Evolutionary conservation across 2,329 filamentous ascomycete species (phyloP).

Genomic region (Onygena corvina): DNA sequence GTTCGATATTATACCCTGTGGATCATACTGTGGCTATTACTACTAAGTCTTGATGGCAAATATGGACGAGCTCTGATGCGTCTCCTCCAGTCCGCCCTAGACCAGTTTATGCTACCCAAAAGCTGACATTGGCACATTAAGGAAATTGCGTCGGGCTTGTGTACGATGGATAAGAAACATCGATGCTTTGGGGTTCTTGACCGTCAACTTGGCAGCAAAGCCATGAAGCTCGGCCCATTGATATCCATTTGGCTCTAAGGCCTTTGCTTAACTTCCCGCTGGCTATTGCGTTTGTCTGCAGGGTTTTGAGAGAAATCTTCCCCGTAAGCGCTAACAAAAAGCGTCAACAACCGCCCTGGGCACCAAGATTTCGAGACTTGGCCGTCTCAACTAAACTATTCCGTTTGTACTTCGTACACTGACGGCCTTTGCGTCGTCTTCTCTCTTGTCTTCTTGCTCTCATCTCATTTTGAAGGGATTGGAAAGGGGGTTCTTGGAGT

Average conservation of each 20-base stretch:
- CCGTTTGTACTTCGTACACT: neutral
- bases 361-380: neutral
- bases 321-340: neutral
- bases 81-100: no score
- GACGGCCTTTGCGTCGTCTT: no score
- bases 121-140: no score
- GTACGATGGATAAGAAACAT: no score
- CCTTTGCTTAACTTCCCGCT: neutral
- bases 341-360: neutral
- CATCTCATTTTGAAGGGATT: neutral
- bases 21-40: neutral
- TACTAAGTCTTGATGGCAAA: neutral
- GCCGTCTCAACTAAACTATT: neutral
- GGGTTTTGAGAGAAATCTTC: neutral
- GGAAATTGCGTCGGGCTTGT: no score
- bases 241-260: neutral
- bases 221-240: conserved; percentile 1
- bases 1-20: neutral
- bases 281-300: neutral
- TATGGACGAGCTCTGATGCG: no score
- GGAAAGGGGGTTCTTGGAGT: neutral
- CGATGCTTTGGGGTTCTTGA: neutral
- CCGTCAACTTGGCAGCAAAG: neutral
- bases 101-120: no score
- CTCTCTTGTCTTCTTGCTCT: neutral